phyloP scores from a whole-genome alignment of 371 early-diverging fungal species.

The Nematocida sp. region DNA sequence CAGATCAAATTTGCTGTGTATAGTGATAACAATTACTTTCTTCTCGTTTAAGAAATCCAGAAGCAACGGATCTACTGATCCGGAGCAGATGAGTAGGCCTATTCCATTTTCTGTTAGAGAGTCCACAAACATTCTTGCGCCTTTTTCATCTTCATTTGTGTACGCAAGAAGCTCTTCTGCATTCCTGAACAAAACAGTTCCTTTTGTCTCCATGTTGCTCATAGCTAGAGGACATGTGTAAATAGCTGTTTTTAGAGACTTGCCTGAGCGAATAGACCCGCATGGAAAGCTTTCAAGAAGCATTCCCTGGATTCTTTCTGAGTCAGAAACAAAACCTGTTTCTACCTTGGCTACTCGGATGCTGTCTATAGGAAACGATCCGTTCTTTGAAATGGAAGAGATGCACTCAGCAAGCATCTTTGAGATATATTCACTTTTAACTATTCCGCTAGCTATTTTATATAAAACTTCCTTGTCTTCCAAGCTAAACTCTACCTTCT shows the following conservation, averaged over 20 bases:
- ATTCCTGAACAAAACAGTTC: conserved; percentile 88
- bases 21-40: conserved; percentile 59
- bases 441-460: conserved; percentile 53
- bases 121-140: conserved; percentile 71
- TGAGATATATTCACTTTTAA: conserved; percentile 50
- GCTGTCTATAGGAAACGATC: conserved; percentile 59
- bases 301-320: conserved; percentile 87
- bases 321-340: conserved; percentile 83
- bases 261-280: conserved; percentile 66
- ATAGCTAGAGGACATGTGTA: conserved; percentile 90
- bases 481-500: conserved; percentile 30
- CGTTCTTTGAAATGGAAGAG: conserved; percentile 28
- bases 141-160: conserved; percentile 76
- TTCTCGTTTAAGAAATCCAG: conserved; percentile 63
- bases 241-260: conserved; percentile 75
- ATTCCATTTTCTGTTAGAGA: conserved; percentile 76
- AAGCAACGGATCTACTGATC: conserved; percentile 58
- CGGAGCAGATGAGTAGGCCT: conserved; percentile 60
- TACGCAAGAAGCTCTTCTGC: conserved; percentile 90
- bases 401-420: conserved; percentile 53
- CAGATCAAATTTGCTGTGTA: conserved; percentile 64
- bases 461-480: conserved; percentile 12
- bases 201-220: conserved; percentile 92
- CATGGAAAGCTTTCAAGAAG: conserved; percentile 89
- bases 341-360: conserved; percentile 73